Conservation (phyloP, 1,139 yeast genomes). For the Barnettozyma hawaiiensis region DNA sequence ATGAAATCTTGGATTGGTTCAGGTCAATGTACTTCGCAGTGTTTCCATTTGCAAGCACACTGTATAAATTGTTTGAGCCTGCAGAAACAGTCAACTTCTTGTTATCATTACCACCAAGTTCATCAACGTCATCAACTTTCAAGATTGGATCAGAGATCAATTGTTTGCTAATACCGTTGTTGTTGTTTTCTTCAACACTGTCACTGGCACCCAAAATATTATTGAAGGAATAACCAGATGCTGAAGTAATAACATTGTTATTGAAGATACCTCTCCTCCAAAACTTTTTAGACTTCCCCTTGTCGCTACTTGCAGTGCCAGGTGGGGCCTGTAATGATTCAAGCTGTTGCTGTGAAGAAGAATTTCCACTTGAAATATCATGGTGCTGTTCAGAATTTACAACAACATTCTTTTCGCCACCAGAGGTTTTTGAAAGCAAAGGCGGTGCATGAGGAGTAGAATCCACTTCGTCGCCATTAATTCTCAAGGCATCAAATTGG, state of each 20-base stretch:
- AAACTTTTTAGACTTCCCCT: conserved; percentile 36
- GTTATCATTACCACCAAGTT: conserved; percentile 28
- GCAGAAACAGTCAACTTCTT: conserved; percentile 25
- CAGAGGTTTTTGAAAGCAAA: neutral
- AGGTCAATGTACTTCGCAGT: conserved; percentile 11
- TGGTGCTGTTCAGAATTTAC: neutral
- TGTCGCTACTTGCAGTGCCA: conserved; percentile 9
- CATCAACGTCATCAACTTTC: conserved; percentile 30
- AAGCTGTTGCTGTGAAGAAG: conserved; percentile 1
- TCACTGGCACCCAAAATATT: conserved; percentile 27
- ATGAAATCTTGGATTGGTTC: conserved; percentile 7
- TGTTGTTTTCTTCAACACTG: conserved; percentile 3
- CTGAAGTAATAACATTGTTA: conserved; percentile 15
- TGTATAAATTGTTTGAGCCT: neutral
- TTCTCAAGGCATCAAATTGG: conserved; percentile 16
- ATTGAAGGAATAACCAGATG: conserved; percentile 21
- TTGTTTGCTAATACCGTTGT: conserved; percentile 15
- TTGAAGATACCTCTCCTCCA: conserved; percentile 41
- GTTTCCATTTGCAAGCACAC: neutral
- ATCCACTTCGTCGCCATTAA: neutral
- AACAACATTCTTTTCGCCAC: neutral
- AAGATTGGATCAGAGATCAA: conserved; percentile 33
- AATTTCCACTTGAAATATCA: neutral
- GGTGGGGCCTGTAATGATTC: neutral
- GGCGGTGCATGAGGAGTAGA: neutral